Conservation (phyloP, 2,329 filamentous ascomycete species). For the Exophiala lecanii-corni region DNA sequence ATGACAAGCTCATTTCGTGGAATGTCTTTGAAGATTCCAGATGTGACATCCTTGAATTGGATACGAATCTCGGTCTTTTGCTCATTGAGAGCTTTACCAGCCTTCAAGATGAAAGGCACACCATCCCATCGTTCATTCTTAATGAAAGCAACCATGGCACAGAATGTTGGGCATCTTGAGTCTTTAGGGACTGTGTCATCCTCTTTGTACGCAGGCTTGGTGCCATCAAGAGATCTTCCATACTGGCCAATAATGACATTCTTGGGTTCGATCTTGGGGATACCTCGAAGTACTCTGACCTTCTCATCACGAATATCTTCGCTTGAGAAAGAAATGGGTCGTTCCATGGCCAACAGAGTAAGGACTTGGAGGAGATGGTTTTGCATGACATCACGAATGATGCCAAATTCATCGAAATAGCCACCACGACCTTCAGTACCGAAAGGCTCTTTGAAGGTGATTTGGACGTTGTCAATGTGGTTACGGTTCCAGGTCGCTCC, state of each 20-base stretch:
- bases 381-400: slow-evolving; percentile 99
- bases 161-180: slow-evolving; percentile 96
- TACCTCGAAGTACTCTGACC: slow-evolving; percentile 85
- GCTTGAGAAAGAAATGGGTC: slow-evolving; percentile 94
- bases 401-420: slow-evolving; percentile 99
- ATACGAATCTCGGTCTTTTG: slow-evolving; percentile 99
- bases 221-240: slow-evolving; percentile 90
- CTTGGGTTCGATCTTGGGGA: slow-evolving; percentile 94
- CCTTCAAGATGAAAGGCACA: slow-evolving; percentile 98
- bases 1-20: slow-evolving; percentile 98
- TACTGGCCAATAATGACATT: slow-evolving; percentile 99
- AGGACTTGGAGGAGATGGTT: slow-evolving; percentile 97
- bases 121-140: slow-evolving; percentile 99
- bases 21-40: slow-evolving; percentile 99
- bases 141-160: slow-evolving; percentile 93
- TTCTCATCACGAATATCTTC: slow-evolving; percentile 99
- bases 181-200: slow-evolving; percentile 97
- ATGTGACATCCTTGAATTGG: slow-evolving; percentile 99
- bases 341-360: slow-evolving; percentile 95
- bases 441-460: slow-evolving; percentile 99
- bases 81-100: slow-evolving; percentile 96
- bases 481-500: slow-evolving; percentile 98
- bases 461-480: slow-evolving; percentile 99
- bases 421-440: slow-evolving; percentile 96
- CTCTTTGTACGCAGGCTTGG: slow-evolving; percentile 96